phyloP scores from a whole-genome alignment of 2,329 filamentous ascomycete genomes.

The Sphaerostilbella broomeana region DNA sequence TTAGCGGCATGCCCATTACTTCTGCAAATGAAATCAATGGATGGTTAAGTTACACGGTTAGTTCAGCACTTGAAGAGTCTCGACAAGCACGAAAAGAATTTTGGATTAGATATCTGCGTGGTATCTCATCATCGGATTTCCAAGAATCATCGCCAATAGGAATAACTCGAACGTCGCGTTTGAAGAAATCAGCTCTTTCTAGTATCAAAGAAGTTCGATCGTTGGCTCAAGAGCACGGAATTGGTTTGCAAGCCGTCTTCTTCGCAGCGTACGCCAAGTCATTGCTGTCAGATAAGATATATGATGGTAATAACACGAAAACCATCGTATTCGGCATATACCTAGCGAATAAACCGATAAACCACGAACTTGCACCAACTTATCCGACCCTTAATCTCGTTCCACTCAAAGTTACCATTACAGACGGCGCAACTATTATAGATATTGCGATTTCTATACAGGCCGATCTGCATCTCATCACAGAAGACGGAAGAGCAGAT shows the following conservation, averaged over 20 bases:
- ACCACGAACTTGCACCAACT: slow-evolving; percentile 39
- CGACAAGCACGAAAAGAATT: slow-evolving; percentile 26
- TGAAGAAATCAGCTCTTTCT: slow-evolving; percentile 42
- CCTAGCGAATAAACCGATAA: slow-evolving; percentile 64
- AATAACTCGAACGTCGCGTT: slow-evolving; percentile 23
- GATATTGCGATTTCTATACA: slow-evolving; percentile 58
- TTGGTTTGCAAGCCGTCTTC: slow-evolving; percentile 68
- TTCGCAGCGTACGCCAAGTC: slow-evolving; percentile 61
- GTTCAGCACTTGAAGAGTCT: slow-evolving; percentile 7
- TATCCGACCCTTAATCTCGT: slow-evolving; percentile 76
- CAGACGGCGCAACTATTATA: slow-evolving; percentile 30
- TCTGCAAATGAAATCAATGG: slow-evolving; percentile 11
- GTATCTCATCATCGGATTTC: background rate
- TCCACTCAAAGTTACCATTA: slow-evolving; percentile 52
- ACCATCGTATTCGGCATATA: slow-evolving; percentile 69
- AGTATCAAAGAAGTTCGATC: slow-evolving; percentile 26
- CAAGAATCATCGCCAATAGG: background rate
- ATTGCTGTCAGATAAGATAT: slow-evolving; percentile 20
- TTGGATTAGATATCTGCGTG: slow-evolving; percentile 37
- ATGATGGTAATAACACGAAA: too few species aligned
- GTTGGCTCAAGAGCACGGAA: slow-evolving; percentile 42
- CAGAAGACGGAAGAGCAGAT: slow-evolving; percentile 40
- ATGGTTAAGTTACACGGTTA: slow-evolving; percentile 24
- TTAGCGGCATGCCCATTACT: slow-evolving; percentile 1
- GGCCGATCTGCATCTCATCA: slow-evolving; percentile 57